Evolutionary conservation across 2,329 filamentous ascomycete species (phyloP), one percentile per base, ranked within the genome.

Genomic region (Aschersonia sp.): DNA sequence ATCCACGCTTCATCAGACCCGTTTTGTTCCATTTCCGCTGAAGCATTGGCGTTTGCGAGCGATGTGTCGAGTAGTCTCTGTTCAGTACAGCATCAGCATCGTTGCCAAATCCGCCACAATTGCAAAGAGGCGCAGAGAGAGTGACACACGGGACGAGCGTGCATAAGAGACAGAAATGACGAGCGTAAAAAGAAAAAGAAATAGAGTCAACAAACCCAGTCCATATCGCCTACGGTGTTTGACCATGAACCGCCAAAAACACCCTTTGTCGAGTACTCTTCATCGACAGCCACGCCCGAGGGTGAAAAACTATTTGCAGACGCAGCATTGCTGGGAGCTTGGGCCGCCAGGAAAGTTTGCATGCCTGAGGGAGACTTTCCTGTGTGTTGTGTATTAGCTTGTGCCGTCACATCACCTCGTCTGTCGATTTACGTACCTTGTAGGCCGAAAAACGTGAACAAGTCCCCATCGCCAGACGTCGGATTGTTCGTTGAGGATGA

Each of bases 21-120:
- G 43, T 56, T 52, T 9, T 58, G 54, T 4, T 42, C 9, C 10
- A 28, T 4, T 42, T 55, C 54, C 12, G 56, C 60, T 38, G 54
- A 56, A 45, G 58, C 53, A 42, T 59, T 55, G 46, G 56, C 61
- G 32, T 63, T 59, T 30, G 59, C 59, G 30, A 65, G 54, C 30
- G 61, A 63, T 41, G 60, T 58, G 51, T 64, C 62, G 31, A 64
- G 58, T 53, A 57, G 60, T 40, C 61, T 42, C 40, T 42, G 40
- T 42, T 28, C 61, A 62, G 10, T 9, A 9, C 43, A 29, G 31
- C 28, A 28, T 12, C 7, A 12, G 10, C 28, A 31, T 44, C 6
- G 20, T 12, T 42, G 7, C 6, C 6, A 38, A 38, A 38, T 28
- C 20, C 9, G 40, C 40, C 40, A 20, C 2, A 20, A 20, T 20